Conservation (phyloP, 164 flowering plant genomes). For the Berberis thunbergii region DNA sequence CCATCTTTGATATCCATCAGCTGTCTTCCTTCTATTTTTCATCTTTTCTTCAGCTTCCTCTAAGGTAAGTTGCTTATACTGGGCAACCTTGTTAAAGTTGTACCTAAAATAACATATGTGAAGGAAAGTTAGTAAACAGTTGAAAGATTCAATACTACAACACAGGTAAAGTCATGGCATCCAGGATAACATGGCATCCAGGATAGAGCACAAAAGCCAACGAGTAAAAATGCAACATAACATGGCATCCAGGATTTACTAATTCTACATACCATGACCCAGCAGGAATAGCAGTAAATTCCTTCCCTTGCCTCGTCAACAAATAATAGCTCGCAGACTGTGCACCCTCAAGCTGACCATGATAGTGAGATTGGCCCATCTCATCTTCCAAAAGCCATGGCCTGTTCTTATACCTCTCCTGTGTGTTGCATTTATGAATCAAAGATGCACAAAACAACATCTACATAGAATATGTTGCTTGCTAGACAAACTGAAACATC, state of each 20-base stretch:
- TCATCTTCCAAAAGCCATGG: slow-evolving; percentile 98
- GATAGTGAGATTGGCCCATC: slow-evolving; percentile 81
- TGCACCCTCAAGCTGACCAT: slow-evolving; percentile 90
- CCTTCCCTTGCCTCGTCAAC: slow-evolving; percentile 77
- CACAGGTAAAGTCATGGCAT: background rate
- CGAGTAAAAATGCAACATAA: background rate
- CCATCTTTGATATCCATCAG: slow-evolving; percentile 97
- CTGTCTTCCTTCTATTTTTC: slow-evolving; percentile 80
- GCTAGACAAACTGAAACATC: no score
- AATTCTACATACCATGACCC: slow-evolving; percentile 66
- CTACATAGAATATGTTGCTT: no score
- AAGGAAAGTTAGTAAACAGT: no score
- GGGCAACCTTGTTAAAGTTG: slow-evolving; percentile 94
- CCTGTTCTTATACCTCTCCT: slow-evolving; percentile 93
- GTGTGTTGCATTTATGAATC: slow-evolving; percentile 11
- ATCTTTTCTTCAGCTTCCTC: slow-evolving; percentile 99
- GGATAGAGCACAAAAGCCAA: background rate
- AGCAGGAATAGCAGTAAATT: slow-evolving; percentile 93
- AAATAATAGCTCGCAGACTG: slow-evolving; percentile 85
- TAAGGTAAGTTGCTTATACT: slow-evolving; percentile 93
- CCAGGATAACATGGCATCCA: background rate
- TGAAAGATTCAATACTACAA: background rate
- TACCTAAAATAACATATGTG: slow-evolving; percentile 48
- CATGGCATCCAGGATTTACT: slow-evolving; percentile 1
- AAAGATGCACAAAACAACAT: background rate